Base-by-base conservation (phyloP, 2,329 filamentous ascomycete species). In the Rutstroemia sp. region DNA sequence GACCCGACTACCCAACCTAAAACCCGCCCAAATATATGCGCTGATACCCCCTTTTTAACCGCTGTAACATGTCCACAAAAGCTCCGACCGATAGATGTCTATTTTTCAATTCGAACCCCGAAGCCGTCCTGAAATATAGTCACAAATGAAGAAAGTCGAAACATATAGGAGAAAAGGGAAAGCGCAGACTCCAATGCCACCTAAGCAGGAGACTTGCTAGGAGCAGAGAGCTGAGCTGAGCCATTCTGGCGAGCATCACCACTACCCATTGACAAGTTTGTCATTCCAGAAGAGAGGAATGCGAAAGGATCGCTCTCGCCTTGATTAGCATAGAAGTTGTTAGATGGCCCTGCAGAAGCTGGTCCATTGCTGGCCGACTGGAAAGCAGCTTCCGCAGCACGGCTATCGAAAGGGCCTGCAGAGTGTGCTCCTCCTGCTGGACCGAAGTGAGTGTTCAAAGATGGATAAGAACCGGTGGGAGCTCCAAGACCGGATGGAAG, bases 341-440 rank as follows among this genome's bases (percentile, higher is more conserved):
- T 88, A 44, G 87, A 84, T 36, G 86, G 84, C 42, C 87, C 88
- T 59, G 86, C 86, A 46, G 88, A 89, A 16, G 86, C 84, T 19
- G 87, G 86, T 56, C 88, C 89, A 64, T 94, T 92, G 65, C 86
- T 86, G 40, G 89, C 91, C 42, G 88, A 89, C 69, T 89, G 89
- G 78, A 99, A 99, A 25, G 94, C 92, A 59, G 91, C 91, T 75
- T 97, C 92, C 16, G 92, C 90, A 60, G 90, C 88, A 61, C 92
- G 89, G 76, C 91, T 95, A 69, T 96, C 92, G 68, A 99, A 97
- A 5, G 87, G 87, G 12, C 90, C 88, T 44, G 88, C 88, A 23
- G 88, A 88, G 72, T 94, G 90, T 64, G 90, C 86, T 52, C 86
- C 84, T 40, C 86, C 87, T 55, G 84, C 85, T 45, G 88, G 86